Conservation (phyloP, 345 rosid genomes). For the Bretschneidera sinensis region DNA sequence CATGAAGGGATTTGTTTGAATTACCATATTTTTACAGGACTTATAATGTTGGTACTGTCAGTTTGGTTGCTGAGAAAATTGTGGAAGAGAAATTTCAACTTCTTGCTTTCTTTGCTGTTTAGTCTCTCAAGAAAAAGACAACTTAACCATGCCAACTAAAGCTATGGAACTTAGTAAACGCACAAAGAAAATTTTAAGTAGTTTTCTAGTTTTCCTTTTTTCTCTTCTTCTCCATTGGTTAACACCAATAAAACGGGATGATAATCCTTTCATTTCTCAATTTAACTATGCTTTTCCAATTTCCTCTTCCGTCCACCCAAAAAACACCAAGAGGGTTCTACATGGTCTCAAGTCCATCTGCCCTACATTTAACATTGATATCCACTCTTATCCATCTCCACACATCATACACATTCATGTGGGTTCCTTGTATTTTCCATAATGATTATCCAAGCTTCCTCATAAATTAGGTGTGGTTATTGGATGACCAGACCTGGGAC, state of each 20-base stretch:
- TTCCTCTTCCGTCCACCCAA: slow-evolving; percentile 14
- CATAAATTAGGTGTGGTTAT: slow-evolving; percentile 38
- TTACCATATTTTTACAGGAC: background rate
- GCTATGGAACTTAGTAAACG: background rate
- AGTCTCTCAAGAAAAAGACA: background rate
- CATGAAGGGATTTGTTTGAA: background rate
- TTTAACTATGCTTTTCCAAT: background rate
- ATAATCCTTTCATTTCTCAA: background rate
- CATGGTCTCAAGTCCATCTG: slow-evolving; percentile 21
- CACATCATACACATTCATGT: background rate
- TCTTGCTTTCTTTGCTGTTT: background rate
- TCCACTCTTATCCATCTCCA: slow-evolving; percentile 12
- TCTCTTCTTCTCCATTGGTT: slow-evolving; percentile 15
- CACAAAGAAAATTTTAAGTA: background rate
- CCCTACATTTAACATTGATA: slow-evolving; percentile 22
- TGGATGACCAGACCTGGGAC: slow-evolving; percentile 40
- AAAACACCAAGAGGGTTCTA: slow-evolving; percentile 22
- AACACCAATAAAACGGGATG: background rate
- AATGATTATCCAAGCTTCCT: slow-evolving; percentile 29
- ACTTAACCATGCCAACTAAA: background rate
- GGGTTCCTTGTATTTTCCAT: slow-evolving; percentile 21
- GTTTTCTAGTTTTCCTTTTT: slow-evolving; percentile 4
- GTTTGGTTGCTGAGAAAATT: background rate
- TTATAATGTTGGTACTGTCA: background rate
- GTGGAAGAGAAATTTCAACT: background rate